Evolutionary conservation across 257 asterid genomes (phyloP).

Genomic region (Lithospermum erythrorhizon): DNA sequence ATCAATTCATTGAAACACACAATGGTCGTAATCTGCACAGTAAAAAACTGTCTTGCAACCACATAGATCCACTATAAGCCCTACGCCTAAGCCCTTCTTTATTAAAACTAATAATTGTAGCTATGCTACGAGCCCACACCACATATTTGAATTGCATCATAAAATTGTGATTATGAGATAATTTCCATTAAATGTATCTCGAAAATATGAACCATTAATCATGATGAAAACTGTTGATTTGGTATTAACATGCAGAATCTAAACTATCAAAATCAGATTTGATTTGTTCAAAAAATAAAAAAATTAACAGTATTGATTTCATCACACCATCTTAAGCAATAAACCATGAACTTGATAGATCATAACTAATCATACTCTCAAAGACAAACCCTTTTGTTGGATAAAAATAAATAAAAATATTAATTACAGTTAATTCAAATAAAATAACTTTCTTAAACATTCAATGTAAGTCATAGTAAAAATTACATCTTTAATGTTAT

Average conservation of each 20-base stretch:
- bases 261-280: background rate
- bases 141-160: background rate
- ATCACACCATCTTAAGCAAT: background rate
- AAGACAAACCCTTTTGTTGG: too few relatives aligned
- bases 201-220: background rate
- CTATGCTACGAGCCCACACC: background rate
- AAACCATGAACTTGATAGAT: background rate
- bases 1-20: background rate
- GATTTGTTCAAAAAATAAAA: background rate
- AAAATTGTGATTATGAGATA: background rate
- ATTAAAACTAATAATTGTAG: background rate
- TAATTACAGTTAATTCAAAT: background rate
- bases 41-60: background rate
- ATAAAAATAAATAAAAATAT: too few relatives aligned
- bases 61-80: background rate
- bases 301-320: background rate
- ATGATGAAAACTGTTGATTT: background rate
- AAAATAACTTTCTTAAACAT: background rate
- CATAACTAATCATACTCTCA: background rate
- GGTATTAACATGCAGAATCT: background rate
- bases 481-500: background rate
- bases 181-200: background rate
- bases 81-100: background rate
- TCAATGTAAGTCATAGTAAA: background rate
- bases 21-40: background rate